Evolutionary conservation across 2,329 filamentous ascomycete genomes (phyloP).

Genomic region (Alternaria sp.): DNA sequence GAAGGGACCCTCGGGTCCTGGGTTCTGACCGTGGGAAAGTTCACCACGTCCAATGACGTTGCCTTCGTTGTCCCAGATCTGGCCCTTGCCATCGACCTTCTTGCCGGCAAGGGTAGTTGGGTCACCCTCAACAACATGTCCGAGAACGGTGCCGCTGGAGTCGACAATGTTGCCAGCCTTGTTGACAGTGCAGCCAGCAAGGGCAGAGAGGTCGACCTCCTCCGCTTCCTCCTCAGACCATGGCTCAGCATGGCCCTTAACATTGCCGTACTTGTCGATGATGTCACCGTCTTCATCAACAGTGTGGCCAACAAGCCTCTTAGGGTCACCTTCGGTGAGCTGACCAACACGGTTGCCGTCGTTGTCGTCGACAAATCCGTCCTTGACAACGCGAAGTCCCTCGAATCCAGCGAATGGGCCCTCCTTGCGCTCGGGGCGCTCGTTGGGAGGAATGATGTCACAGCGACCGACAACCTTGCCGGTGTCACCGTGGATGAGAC

Average conservation of each 20-base stretch:
- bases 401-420: constrained; percentile 72
- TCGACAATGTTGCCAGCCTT: constrained; percentile 69
- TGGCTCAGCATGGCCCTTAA: constrained; percentile 65
- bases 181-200: constrained; percentile 68
- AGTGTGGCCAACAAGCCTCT: constrained; percentile 72
- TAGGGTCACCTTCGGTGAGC: constrained; percentile 72
- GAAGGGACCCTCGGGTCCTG: constrained; percentile 62
- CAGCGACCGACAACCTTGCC: constrained; percentile 64
- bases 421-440: constrained; percentile 63
- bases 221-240: constrained; percentile 58
- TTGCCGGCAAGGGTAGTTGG: constrained; percentile 62
- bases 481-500: constrained; percentile 62
- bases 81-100: constrained; percentile 67
- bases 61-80: constrained; percentile 69
- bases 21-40: constrained; percentile 60
- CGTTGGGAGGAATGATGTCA: constrained; percentile 63
- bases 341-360: constrained; percentile 78
- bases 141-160: constrained; percentile 63
- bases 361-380: constrained; percentile 76
- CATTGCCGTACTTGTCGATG: constrained; percentile 74
- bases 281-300: constrained; percentile 87
- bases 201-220: constrained; percentile 63
- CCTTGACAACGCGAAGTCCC: constrained; percentile 70
- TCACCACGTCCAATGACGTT: constrained; percentile 66
- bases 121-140: constrained; percentile 64